Evolutionary conservation across 768 basidiomycete species (phyloP).

Genomic region (Fomitopsis pulvina): DNA sequence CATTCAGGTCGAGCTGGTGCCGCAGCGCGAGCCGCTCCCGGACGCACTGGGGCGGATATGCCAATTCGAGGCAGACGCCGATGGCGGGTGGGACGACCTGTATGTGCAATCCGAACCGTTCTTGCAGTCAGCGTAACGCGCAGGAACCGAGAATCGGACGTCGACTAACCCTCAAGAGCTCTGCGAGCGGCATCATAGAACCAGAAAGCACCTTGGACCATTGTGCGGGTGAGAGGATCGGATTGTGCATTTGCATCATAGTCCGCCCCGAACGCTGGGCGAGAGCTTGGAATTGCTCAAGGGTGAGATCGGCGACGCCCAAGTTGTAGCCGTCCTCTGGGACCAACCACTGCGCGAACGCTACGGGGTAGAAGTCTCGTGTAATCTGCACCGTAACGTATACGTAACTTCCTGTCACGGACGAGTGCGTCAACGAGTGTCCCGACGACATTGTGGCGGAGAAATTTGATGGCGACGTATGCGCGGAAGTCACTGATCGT

Average conservation of each 20-base stretch:
- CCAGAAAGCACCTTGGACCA: conserved; percentile 42
- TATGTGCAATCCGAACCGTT: neutral
- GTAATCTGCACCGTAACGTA: conserved; percentile 89
- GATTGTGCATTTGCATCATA: conserved; percentile 20
- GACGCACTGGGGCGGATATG: conserved; percentile 56
- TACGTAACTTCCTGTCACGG: conserved; percentile 84
- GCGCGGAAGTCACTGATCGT: conserved; percentile 27
- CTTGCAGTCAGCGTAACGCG: neutral
- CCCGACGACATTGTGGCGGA: conserved; percentile 36
- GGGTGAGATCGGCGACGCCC: conserved; percentile 78
- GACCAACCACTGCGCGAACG: conserved; percentile 69
- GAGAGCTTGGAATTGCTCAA: conserved; percentile 70
- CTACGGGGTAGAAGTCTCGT: conserved; percentile 83
- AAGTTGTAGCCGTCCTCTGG: conserved; percentile 71
- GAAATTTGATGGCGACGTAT: conserved; percentile 60
- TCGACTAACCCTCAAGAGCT: conserved; percentile 61
- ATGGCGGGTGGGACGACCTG: conserved; percentile 43
- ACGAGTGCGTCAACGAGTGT: conserved; percentile 77
- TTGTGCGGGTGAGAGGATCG: conserved; percentile 26
- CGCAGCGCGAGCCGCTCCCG: conserved; percentile 36
- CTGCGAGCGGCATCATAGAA: conserved; percentile 67
- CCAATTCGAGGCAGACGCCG: conserved; percentile 80
- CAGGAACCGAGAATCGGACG: conserved; percentile 6
- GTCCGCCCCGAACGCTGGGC: conserved; percentile 45
- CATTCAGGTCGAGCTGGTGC: conserved; percentile 65